phyloP scores from a whole-genome alignment of 2,329 filamentous ascomycete species.

The Sporothrix brasiliensis region DNA sequence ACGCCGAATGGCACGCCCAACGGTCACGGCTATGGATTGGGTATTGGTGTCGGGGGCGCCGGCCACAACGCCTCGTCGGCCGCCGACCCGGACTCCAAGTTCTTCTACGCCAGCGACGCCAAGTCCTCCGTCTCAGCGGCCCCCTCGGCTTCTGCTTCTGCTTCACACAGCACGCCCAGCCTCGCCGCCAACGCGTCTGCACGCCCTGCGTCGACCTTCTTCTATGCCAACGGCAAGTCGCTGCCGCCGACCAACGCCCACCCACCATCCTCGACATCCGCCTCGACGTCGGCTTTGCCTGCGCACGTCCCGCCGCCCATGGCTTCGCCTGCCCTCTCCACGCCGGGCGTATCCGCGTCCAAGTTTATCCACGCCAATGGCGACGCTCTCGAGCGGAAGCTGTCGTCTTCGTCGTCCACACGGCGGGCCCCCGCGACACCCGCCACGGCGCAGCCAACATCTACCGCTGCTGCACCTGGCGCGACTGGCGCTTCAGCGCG shows the following conservation, averaged over 20 bases:
- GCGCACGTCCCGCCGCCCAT: conserved; percentile 34
- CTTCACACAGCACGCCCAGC: conserved; percentile 18
- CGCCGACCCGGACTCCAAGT: conserved; percentile 61
- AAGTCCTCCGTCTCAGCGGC: conserved; percentile 36
- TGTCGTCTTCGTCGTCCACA: conserved; percentile 5
- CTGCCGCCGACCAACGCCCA: conserved; percentile 39
- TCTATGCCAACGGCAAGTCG: conserved; percentile 58
- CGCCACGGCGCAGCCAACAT: not conserved
- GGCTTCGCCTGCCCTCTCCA: conserved; percentile 3
- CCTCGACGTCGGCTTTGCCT: conserved; percentile 1
- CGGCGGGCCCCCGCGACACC: not conserved
- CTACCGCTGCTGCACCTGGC: conserved; percentile 38
- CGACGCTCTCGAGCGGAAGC: conserved; percentile 44
- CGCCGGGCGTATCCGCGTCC: conserved; percentile 45
- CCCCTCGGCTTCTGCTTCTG: not conserved
- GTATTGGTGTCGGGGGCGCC: conserved; percentile 38
- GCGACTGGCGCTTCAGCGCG: conserved; percentile 46
- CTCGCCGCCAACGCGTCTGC: conserved; percentile 43
- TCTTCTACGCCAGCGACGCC: conserved; percentile 89
- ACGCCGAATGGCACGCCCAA: conserved; percentile 67
- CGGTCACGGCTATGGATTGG: conserved; percentile 45
- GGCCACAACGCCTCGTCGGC: conserved; percentile 37
- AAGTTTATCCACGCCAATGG: conserved; percentile 80
- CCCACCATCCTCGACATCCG: not conserved
- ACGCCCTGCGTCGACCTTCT: conserved; percentile 50